Conservation (phyloP, 768 basidiomycete genomes). For the Termitomyces sp. region DNA sequence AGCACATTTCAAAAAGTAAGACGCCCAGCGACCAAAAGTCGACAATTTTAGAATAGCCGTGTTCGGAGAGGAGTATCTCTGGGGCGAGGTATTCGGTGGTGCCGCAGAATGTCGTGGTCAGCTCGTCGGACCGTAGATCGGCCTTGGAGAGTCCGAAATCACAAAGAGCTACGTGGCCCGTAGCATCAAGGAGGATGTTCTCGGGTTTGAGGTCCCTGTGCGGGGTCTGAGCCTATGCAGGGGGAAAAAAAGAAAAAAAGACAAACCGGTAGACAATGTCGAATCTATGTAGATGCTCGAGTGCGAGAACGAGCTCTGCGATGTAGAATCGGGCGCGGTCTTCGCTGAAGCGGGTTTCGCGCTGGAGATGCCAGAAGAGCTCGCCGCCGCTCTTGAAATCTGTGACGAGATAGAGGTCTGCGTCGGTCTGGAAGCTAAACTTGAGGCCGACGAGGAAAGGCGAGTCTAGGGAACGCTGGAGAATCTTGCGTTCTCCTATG, state of each 20-base stretch:
- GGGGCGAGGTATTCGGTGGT: slow-evolving; percentile 99
- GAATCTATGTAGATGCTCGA: slow-evolving; percentile 97
- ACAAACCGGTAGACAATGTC: slow-evolving; percentile 89
- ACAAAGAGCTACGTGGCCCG: slow-evolving; percentile 96
- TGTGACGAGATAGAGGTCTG: slow-evolving; percentile 92
- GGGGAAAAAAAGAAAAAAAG: slow-evolving; percentile 4
- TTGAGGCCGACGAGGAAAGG: slow-evolving; percentile 98
- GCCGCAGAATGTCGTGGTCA: slow-evolving; percentile 99
- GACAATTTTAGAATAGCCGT: slow-evolving; percentile 96
- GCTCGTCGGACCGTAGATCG: slow-evolving; percentile 85
- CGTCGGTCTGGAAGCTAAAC: slow-evolving; percentile 96
- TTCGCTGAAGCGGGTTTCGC: slow-evolving; percentile 90
- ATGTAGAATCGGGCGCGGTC: slow-evolving; percentile 95
- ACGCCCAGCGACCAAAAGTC: slow-evolving; percentile 99
- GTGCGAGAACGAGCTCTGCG: slow-evolving; percentile 89
- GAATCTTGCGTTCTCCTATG: slow-evolving; percentile 98
- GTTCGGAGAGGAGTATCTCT: slow-evolving; percentile 96
- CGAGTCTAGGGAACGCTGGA: slow-evolving; percentile 87
- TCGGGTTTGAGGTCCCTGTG: slow-evolving; percentile 93
- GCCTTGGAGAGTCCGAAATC: slow-evolving; percentile 98
- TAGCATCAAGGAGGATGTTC: slow-evolving; percentile 96
- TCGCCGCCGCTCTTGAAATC: slow-evolving; percentile 99
- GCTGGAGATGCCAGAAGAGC: slow-evolving; percentile 96
- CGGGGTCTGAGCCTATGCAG: neutral
- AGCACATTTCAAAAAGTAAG: slow-evolving; percentile 98